Evolutionary conservation across 2,329 filamentous ascomycete species (phyloP), one percentile per base, ranked within the genome.

Genomic region (Beauveria caledonica): DNA sequence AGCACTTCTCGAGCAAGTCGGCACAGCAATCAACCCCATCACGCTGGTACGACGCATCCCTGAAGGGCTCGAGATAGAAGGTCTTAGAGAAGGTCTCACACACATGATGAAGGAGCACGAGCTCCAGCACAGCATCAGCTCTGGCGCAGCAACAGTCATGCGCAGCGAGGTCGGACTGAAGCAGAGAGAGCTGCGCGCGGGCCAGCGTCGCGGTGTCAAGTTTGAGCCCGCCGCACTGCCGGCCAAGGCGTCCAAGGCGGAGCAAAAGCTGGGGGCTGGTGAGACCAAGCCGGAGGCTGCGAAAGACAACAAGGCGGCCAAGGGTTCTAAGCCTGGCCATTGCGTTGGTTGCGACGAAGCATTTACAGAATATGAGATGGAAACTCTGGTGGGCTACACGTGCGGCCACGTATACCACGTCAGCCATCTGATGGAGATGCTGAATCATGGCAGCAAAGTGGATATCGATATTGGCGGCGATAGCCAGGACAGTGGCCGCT

Each of bases 61-160:
- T 0, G 91, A 95, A 69, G 92, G 94, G 0, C 80, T 99, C 0
- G 91, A 97, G 70, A 95, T 99, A 13, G 88, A 94, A 66, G 94
- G 94, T 0, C 78, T 99, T 7, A 82, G 92, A 62, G 90, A 96
- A 64, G 94, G 93, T 0, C 81, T 99, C 3, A 88, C 88, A 49
- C 88, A 92, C 61, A 92, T 99, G 78, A 89, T 99, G 71, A 88
- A 93, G 67, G 94, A 99, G 73, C 92, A 97, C 70, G 94, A 97
- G 70, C 89, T 99, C 49, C 94, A 97, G 74, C 86, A 90, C 70
- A 94, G 89, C 67, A 97, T 99, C 70, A 93, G 89, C 64, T 87
- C 88, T 48, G 94, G 94, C 1, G 94, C 95, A 3, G 92, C 94
- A 0, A 85, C 85, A 59, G 92, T 97, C 0, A 78, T 97, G 46